Base-by-base conservation (phyloP, 176 grass and related monocot species). In the Coix lacrymajobi region DNA sequence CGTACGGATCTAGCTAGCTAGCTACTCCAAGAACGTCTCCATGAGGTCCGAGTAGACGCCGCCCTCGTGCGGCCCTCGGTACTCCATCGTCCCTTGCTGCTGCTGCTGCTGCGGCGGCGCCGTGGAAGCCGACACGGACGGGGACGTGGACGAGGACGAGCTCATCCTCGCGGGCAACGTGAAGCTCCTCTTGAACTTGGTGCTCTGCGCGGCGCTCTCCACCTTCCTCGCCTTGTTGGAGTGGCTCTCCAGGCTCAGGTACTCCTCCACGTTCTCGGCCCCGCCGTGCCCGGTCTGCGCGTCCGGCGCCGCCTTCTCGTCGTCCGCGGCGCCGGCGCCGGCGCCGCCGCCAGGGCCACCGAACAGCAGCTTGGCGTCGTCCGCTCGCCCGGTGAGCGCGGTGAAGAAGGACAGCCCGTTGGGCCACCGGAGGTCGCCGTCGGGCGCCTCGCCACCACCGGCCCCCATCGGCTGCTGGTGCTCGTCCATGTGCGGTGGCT, bases 351-450 rank as follows among this genome's bases (percentile, higher is more conserved):
- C 79, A 2, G 76, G 73, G 0, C 82, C 64, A 36, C 89, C 87
- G 63, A 90, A 92, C 48, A 99, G 81, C 10, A 96, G 79, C 82
- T 96, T 99, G n/a, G 85, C 84, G 61, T 99, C 93, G 11, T 99
- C 97, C 0, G 91, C 67, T 29, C 97, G 85, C 4, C 91, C 93
- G 0, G 97, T 99, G 37, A 99, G 87, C 30, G 97, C 97, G 19
- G 93, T 96, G 89, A 99, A 99, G 90, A 99, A 94, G 0, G 97
- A 99, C 51, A 99, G 74, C 37, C 97, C 97, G 58, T 94, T 99
- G 39, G 97, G 93, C 97, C 97, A 99, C n/a, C 93, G 93, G 12
- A 99, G 65, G 11, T 94, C 97, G 0, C 85, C 87, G 6, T 90
- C 88, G 19, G 88, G 88, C 10, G 45, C 48, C 20, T 86, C 88